Evolutionary conservation across 495 filamentous ascomycete genomes (phyloP), one percentile per base, ranked within the genome.

Genomic region (Aspergillus sclerotiicarbonarius): DNA sequence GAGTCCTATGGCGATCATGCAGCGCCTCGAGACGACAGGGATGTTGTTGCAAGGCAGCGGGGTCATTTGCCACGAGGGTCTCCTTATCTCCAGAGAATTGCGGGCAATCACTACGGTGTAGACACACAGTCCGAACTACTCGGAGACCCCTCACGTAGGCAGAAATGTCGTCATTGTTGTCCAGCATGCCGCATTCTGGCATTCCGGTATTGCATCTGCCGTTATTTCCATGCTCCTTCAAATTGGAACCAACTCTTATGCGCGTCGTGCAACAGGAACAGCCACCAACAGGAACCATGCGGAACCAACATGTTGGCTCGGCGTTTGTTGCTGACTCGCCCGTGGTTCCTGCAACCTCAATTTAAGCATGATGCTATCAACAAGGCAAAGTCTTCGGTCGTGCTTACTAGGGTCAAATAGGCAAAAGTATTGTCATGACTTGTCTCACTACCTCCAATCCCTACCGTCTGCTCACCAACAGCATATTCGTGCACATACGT

Each of bases 301-400:
- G 21, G 31, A 50, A 50, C 47, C 47, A 50, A 50, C 47, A 18
- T 50, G 47, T 32, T 50, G 47, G 47, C 31, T 15, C 47, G 47
- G 13, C 4, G 46, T 32, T 50, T 50, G 29, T 25, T 13, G 47
- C 25, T 32, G 4, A 50, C 25, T 25, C 18, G 47, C 16, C 15
- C 47, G 15, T n/a, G 31, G 4, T 15, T n/a, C 10, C 47, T 30
- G 31, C 29, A 30, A 49, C 20, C 46, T 19, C 46, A 49, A 49
- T 31, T 49, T 49, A 16, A 16, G 29, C 25, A 50, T 16, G 25
- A 50, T 25, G 8, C 29, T 50, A 32, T 25, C 25, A 32, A 32
- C 25, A 50, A 25, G n/a, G 47, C 21, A 32, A 21, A 31, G 7
- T 18, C 31, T 31, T 9, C 13, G 31, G 16, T 18, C 31, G 5